Conservation (phyloP, 208 protist species). For the Wallacemonas rigidus region DNA sequence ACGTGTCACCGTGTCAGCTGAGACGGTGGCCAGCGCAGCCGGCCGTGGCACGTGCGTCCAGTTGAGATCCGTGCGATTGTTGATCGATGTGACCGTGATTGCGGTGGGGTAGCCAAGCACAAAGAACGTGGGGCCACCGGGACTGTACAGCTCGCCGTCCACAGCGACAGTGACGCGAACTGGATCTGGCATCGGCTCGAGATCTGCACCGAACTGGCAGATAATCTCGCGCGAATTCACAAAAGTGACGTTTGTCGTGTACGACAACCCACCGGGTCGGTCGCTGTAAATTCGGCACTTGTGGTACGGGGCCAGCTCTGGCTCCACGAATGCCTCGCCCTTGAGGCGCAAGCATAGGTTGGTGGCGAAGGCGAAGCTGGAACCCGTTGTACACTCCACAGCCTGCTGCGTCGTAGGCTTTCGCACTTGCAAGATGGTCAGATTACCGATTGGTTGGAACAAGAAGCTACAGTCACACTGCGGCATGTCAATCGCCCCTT, state of each 20-base stretch:
- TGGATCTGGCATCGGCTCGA: constrained; percentile 10
- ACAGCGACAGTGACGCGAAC: constrained; percentile 13
- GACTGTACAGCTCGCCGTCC: constrained; percentile 19
- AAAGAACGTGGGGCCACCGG: neutral
- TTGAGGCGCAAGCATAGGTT: neutral
- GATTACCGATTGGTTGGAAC: constrained; percentile 14
- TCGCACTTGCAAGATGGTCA: constrained; percentile 11
- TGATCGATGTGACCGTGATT: neutral
- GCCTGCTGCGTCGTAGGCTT: neutral
- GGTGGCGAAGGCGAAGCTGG: neutral
- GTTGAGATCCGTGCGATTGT: neutral
- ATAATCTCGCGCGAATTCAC: constrained; percentile 15
- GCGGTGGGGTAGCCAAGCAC: constrained; percentile 10
- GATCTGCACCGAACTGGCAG: constrained; percentile 6
- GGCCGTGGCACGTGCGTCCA: neutral
- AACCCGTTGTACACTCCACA: neutral
- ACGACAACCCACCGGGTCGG: neutral
- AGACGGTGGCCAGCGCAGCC: neutral
- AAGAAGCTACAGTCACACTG: constrained; percentile 8
- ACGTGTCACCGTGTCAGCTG: neutral
- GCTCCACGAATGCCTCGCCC: constrained; percentile 1
- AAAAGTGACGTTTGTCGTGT: neutral
- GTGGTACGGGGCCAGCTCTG: neutral
- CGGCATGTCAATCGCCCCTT: neutral
- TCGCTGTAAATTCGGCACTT: constrained; percentile 8